phyloP scores from a whole-genome alignment of 2,329 filamentous ascomycete species.

The Pochonia chlamydosporia region DNA sequence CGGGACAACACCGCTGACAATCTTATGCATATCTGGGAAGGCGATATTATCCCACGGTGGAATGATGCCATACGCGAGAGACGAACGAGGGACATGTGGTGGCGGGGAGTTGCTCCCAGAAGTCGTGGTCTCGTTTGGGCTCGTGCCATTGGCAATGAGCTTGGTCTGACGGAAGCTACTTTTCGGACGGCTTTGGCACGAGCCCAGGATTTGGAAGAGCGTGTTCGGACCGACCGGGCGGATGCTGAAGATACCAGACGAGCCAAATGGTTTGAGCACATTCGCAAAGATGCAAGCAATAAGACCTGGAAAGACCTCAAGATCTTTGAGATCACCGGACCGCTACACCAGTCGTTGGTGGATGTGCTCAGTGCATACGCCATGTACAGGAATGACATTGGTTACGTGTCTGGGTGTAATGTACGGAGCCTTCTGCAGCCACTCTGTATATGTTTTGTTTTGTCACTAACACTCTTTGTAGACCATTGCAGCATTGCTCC shows the following conservation, averaged over 20 bases:
- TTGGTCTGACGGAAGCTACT: conserved; percentile 60
- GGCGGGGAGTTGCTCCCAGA: conserved; percentile 69
- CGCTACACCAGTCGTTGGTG: conserved; percentile 61
- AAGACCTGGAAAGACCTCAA: conserved; percentile 65
- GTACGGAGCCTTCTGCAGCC: conserved; percentile 40
- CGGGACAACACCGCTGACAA: conserved; percentile 50
- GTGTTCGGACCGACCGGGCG: conserved; percentile 45
- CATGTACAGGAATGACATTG: conserved; percentile 78
- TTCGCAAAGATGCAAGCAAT: conserved; percentile 57
- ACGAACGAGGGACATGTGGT: conserved; percentile 72
- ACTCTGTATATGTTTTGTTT: conserved; percentile 1
- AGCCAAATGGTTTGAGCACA: conserved; percentile 56
- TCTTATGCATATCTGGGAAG: conserved; percentile 64
- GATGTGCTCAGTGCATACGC: conserved; percentile 74
- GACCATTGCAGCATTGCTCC: conserved; percentile 67
- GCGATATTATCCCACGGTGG: conserved; percentile 73
- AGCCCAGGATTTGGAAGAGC: conserved; percentile 55
- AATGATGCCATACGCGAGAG: conserved; percentile 62
- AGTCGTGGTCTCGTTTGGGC: conserved; percentile 66
- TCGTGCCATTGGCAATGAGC: conserved; percentile 66
- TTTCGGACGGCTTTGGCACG: conserved; percentile 66
- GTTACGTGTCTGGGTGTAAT: conserved; percentile 69
- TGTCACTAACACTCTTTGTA: conserved; percentile 20
- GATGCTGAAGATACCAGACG: conserved; percentile 49
- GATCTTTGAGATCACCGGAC: conserved; percentile 63